Conservation (phyloP, 805 yeast species). For the Candida sphagnicola region DNA sequence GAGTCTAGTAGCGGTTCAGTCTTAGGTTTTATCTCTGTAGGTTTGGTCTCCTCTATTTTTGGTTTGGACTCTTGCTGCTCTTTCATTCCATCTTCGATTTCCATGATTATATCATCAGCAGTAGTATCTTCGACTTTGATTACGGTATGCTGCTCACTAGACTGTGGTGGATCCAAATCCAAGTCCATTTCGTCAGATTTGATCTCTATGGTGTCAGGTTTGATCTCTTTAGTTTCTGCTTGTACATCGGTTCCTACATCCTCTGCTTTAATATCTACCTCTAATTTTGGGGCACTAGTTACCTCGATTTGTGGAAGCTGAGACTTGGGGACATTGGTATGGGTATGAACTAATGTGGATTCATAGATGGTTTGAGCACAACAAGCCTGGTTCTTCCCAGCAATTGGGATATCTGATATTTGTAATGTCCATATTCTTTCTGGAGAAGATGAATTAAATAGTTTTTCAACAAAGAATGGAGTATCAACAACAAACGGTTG, state of each 20-base stretch:
- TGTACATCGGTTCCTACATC: conserved; percentile 6
- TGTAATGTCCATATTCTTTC: conserved; percentile 56
- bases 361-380: conserved; percentile 64
- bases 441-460: conserved; percentile 18
- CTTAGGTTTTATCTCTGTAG: too few species aligned
- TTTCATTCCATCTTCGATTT: too few species aligned
- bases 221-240: conserved; percentile 1
- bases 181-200: too few species aligned
- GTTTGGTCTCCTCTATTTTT: not conserved
- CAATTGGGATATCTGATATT: conserved; percentile 70
- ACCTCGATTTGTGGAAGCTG: not conserved
- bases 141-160: too few species aligned
- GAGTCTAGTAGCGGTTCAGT: not conserved
- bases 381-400: conserved; percentile 61
- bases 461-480: conserved; percentile 22
- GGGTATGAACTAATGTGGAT: conserved; percentile 49
- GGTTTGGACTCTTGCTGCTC: not conserved
- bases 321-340: conserved; percentile 25
- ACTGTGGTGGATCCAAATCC: too few species aligned
- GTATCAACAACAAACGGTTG: conserved; percentile 20
- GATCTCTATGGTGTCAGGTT: not conserved
- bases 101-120: conserved; percentile 3
- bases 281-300: too few species aligned
- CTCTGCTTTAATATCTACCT: not conserved
- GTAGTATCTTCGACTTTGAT: conserved; percentile 3